phyloP scores from a whole-genome alignment of 352 stramenopile genomes.

The Blastocystis sp. region DNA sequence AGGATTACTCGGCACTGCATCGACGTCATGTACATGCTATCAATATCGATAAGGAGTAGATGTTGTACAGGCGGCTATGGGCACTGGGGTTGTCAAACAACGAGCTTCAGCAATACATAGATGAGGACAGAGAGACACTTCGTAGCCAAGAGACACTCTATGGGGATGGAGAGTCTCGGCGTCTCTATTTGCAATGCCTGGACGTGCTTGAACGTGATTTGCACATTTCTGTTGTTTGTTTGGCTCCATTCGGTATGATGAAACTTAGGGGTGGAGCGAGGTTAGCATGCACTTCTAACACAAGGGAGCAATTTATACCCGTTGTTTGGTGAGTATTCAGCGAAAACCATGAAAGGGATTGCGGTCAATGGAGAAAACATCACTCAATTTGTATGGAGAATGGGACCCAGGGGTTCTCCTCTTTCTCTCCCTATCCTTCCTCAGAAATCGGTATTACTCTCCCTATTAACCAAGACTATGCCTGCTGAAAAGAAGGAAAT shows the following conservation, averaged over 20 bases:
- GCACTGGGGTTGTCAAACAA: not conserved
- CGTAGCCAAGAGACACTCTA: not conserved
- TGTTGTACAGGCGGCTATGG: not conserved
- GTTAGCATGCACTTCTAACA: too few relatives aligned
- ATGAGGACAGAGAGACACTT: not conserved
- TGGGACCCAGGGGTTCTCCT: not conserved
- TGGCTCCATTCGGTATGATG: not conserved
- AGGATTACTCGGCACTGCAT: constrained; percentile 64
- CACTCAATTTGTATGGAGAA: too few relatives aligned
- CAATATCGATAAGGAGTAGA: not conserved
- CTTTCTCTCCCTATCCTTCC: constrained; percentile 7
- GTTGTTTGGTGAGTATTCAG: too few relatives aligned
- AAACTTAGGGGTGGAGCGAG: too few relatives aligned
- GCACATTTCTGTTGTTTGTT: not conserved
- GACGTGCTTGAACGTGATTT: not conserved
- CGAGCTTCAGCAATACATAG: not conserved
- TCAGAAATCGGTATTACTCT: constrained; percentile 68
- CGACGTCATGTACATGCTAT: constrained; percentile 24
- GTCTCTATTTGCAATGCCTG: not conserved
- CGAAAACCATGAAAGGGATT: too few relatives aligned
- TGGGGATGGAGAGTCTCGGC: not conserved
- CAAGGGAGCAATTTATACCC: too few relatives aligned
- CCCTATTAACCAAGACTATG: constrained; percentile 43
- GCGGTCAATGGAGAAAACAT: too few relatives aligned
- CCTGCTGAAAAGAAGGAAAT: constrained; percentile 72